These are phyloP conservation scores for Murraya paniculata DNA, from an alignment of 345 rosid species.

Conservation along the genomic window DNA sequence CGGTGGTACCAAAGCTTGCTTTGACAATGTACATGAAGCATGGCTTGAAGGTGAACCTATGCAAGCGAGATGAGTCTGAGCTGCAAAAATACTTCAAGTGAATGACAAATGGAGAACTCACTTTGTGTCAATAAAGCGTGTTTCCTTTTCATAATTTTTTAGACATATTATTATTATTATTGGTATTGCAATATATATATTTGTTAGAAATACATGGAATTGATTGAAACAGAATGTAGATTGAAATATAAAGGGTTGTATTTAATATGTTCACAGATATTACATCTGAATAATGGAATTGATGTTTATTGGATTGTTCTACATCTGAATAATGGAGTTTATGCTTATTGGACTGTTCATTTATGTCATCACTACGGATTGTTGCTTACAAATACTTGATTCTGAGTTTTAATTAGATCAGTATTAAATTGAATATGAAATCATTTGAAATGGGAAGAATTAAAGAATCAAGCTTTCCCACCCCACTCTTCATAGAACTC, in stretches of 20 bases:
- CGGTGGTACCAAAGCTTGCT: conserved; percentile 65
- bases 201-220: not conserved
- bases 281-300: not conserved
- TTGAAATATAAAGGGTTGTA: not conserved
- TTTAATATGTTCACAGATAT: not conserved
- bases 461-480: conserved; percentile 46
- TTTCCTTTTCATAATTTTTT: not conserved
- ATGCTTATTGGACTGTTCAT: no score
- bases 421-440: no score
- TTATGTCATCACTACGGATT: no score
- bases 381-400: no score
- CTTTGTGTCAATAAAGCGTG: not conserved
- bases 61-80: conserved; percentile 35
- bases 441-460: no score
- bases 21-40: conserved; percentile 95
- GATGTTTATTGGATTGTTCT: no score
- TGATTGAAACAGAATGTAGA: not conserved
- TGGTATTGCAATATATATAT: no score
- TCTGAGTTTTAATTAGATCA: no score
- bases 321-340: not conserved
- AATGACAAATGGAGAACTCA: not conserved
- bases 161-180: not conserved
- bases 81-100: conserved; percentile 21
- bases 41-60: conserved; percentile 52
- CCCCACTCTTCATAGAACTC: conserved; percentile 82